Evolutionary conservation across 1,284 basidiomycete species (phyloP).

Genomic region (Stygiomarasmius scandens): DNA sequence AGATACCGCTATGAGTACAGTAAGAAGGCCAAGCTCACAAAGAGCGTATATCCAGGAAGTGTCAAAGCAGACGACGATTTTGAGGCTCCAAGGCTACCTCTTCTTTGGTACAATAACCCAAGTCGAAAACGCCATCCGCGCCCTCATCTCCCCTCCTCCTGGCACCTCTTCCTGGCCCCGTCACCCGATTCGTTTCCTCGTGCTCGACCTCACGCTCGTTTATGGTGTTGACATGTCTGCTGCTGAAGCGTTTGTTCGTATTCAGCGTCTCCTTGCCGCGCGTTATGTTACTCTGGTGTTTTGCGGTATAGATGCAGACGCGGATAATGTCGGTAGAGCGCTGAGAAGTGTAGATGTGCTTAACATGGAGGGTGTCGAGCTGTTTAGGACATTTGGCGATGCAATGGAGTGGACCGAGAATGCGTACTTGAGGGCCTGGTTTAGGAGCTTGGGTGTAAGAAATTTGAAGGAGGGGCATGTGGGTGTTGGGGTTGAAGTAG

Average conservation of each 20-base stretch:
- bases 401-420: slow-evolving; percentile 96
- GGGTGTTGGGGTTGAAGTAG: slow-evolving; percentile 47
- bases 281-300: slow-evolving; percentile 86
- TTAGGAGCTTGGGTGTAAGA: slow-evolving; percentile 26
- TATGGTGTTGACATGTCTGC: slow-evolving; percentile 93
- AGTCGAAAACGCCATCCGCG: slow-evolving; percentile 82
- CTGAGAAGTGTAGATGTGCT: slow-evolving; percentile 69
- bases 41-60: slow-evolving; percentile 89
- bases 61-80: slow-evolving; percentile 88
- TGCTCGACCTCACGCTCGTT: slow-evolving; percentile 86
- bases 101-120: slow-evolving; percentile 96
- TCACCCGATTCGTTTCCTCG: slow-evolving; percentile 87
- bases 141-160: slow-evolving; percentile 58
- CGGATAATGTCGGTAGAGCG: slow-evolving; percentile 70
- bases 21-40: slow-evolving; percentile 87
- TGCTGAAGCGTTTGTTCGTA: slow-evolving; percentile 92
- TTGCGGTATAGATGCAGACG: slow-evolving; percentile 77
- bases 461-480: slow-evolving; percentile 45
- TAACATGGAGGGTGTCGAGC: slow-evolving; percentile 76
- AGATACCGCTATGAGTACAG: slow-evolving; percentile 85
- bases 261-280: slow-evolving; percentile 81
- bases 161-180: slow-evolving; percentile 54
- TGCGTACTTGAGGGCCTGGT: slow-evolving; percentile 80
- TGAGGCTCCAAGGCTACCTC: slow-evolving; percentile 90
- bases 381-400: slow-evolving; percentile 86